Evolutionary conservation across 2,329 filamentous ascomycete genomes (phyloP).

Genomic region (Alternaria tenuissima): DNA sequence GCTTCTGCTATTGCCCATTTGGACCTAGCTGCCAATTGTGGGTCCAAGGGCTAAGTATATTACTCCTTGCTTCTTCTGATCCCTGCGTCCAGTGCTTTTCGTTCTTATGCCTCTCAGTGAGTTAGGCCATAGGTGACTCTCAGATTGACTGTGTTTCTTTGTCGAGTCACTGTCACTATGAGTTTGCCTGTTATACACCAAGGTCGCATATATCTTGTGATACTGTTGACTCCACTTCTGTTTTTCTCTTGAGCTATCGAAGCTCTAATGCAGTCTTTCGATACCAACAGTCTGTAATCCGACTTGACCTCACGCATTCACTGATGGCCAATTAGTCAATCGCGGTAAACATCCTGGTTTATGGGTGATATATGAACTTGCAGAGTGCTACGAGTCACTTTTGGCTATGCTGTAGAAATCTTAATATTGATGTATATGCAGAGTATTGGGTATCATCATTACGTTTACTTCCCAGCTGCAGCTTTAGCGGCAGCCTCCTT

Average conservation of each 20-base stretch:
- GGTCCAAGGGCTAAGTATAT: neutral
- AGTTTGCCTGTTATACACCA: neutral
- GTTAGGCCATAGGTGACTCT: neutral
- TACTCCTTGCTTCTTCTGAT: neutral
- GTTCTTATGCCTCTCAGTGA: neutral
- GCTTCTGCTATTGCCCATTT: neutral
- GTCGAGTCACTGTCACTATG: neutral
- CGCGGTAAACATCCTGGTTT: neutral
- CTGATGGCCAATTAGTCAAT: neutral
- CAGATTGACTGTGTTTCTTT: neutral
- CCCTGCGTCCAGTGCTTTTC: neutral
- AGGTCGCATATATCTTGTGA: neutral
- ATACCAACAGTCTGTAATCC: neutral
- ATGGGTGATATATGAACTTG: neutral
- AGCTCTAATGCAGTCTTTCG: neutral
- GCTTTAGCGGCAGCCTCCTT: slow-evolving; percentile 78
- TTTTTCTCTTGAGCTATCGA: neutral
- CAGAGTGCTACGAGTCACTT: neutral
- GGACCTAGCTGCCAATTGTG: neutral
- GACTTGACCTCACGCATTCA: neutral
- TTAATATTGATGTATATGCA: neutral
- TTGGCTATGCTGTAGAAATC: neutral
- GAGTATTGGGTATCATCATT: slow-evolving; percentile 13
- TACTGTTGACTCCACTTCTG: neutral
- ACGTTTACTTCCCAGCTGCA: slow-evolving; percentile 41